phyloP scores from a whole-genome alignment of 2,329 filamentous ascomycete species.

The Trichoderma sp. region DNA sequence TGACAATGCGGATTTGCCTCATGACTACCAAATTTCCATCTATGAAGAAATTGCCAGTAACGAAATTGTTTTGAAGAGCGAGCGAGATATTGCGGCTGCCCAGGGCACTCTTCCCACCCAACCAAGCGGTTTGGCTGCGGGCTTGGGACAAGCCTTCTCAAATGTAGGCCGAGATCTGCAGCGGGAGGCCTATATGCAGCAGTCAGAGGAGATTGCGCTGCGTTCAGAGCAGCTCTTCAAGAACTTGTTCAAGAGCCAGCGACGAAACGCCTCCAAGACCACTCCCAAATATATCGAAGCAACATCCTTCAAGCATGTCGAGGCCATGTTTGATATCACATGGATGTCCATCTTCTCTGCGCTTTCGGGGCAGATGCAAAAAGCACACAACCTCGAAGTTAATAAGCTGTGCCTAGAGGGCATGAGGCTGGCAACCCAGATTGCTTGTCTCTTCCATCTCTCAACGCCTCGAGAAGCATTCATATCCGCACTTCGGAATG shows the following conservation, averaged over 20 bases:
- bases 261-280: slow-evolving; percentile 71
- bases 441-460: slow-evolving; percentile 90
- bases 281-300: slow-evolving; percentile 83
- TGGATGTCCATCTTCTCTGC: slow-evolving; percentile 99
- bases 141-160: slow-evolving; percentile 84
- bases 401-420: slow-evolving; percentile 93
- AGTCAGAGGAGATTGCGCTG: slow-evolving; percentile 85
- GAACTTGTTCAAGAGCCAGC: slow-evolving; percentile 85
- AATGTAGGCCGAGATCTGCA: slow-evolving; percentile 91
- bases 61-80: slow-evolving; percentile 92
- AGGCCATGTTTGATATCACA: slow-evolving; percentile 97
- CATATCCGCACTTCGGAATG: slow-evolving; percentile 87
- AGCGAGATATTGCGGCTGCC: slow-evolving; percentile 85
- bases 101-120: slow-evolving; percentile 63
- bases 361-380: slow-evolving; percentile 88
- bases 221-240: slow-evolving; percentile 85
- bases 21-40: slow-evolving; percentile 86
- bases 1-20: slow-evolving; percentile 87
- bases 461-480: slow-evolving; percentile 94
- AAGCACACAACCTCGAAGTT: slow-evolving; percentile 88
- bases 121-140: slow-evolving; percentile 72
- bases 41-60: slow-evolving; percentile 90
- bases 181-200: slow-evolving; percentile 89
- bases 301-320: slow-evolving; percentile 90
- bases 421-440: slow-evolving; percentile 89